Base-by-base conservation (phyloP, 176 grass and related monocot species). In the Panicum miliaceum region DNA sequence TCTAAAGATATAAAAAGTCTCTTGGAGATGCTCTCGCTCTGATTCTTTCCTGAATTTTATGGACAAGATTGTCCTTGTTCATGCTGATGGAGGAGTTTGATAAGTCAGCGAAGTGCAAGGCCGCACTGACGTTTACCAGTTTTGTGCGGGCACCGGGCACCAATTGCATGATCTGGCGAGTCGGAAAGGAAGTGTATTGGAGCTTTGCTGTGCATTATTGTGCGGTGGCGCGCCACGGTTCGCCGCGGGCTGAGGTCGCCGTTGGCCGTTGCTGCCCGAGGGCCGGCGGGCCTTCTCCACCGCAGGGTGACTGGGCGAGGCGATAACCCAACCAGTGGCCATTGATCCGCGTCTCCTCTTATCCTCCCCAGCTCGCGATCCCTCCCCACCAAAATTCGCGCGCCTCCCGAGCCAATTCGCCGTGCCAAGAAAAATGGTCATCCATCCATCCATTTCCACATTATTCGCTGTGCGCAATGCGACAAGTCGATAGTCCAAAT, bases 241-340 rank as follows among this genome's bases (percentile, higher is more conserved):
- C 43, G 29, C 29, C 29, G 29, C 29, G 29, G 29, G 29, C 29
- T 32, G 29, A 32, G 29, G 56, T 26, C 74, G 37, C 1, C 12
- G 20, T 47, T 46, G 2, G 68, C 61, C 61, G 27, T 0, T 12
- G 23, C 58, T 59, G 57, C 11, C 12, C 12, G 3, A 14, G 1
- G 26, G 12, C 32, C 25, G n/a, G n/a, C 58, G 75, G 14, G 37
- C 18, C 36, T 45, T 81, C 70, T 85, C 77, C 69, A 85, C 87
- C 87, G 87, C 87, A 85, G 81, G 67, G 36, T 36, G 25, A 8
- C 12, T 3, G 11, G 40, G 42, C 41, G 6, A 46, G 68, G 58
- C 79, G 87, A 89, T 89, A 89, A 89, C 87, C 60, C 72, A 82
- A 78, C 54, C 88, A 64, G 73, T 86, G 88, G 88, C 84, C 67